A percentile compares a stretch with the other conserved stretches of the same genome.
Evolutionary conservation across 768 basidiomycete genomes (phyloP).

Genomic region (Suillus lakei): DNA sequence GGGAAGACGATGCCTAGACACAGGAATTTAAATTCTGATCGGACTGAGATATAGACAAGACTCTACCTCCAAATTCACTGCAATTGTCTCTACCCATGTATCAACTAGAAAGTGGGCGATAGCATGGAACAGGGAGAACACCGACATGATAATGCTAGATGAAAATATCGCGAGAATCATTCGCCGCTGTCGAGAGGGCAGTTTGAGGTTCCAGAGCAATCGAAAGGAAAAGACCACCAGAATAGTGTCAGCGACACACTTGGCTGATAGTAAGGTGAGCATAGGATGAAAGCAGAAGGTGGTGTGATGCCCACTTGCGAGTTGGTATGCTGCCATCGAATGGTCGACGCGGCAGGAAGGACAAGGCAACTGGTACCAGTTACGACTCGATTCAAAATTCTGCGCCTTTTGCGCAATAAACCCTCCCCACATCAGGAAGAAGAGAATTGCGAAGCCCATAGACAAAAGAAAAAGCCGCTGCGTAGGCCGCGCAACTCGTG

Average conservation of each 20-base stretch:
- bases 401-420: background rate
- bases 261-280: slow-evolving; percentile 1
- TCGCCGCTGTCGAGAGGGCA: slow-evolving; percentile 16
- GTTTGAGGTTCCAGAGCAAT: slow-evolving; percentile 21
- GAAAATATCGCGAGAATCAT: slow-evolving; percentile 19
- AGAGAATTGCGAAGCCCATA: slow-evolving; percentile 10
- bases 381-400: slow-evolving; percentile 6
- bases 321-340: slow-evolving; percentile 12
- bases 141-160: slow-evolving; percentile 16
- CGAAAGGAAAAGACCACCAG: slow-evolving; percentile 14
- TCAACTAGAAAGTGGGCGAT: background rate
- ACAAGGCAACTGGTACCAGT: slow-evolving; percentile 14
- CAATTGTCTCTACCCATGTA: background rate
- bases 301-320: slow-evolving; percentile 2
- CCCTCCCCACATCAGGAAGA: background rate
- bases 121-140: slow-evolving; percentile 17
- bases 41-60: background rate
- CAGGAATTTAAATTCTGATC: background rate
- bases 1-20: slow-evolving; percentile 1
- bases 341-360: slow-evolving; percentile 2
- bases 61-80: slow-evolving; percentile 10
- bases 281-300: background rate
- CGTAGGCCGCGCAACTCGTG: slow-evolving; percentile 27
- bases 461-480: slow-evolving; percentile 6
- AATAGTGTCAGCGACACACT: slow-evolving; percentile 9